Evolutionary conservation across 345 rosid species (phyloP).

Genomic region (Linum usitatissimum): DNA sequence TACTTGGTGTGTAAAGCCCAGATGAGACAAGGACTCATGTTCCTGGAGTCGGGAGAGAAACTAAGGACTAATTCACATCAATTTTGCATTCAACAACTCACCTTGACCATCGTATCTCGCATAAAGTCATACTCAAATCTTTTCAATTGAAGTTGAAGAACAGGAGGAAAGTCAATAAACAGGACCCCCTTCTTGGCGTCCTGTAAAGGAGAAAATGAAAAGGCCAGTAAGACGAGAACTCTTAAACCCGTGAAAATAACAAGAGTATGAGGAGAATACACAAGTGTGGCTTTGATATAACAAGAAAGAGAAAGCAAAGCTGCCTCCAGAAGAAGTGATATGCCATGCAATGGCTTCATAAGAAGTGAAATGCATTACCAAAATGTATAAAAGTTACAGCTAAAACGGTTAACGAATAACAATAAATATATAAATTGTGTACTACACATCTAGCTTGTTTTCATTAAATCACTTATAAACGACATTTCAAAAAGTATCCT

Average conservation of each 20-base stretch:
- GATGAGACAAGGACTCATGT: background rate
- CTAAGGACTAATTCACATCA: background rate
- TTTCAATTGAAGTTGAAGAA: slow-evolving; percentile 92
- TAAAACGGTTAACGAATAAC: no score
- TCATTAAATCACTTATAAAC: background rate
- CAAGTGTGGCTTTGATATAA: background rate
- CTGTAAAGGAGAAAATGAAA: slow-evolving; percentile 25
- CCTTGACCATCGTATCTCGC: slow-evolving; percentile 96
- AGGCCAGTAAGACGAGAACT: background rate
- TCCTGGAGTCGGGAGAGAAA: background rate
- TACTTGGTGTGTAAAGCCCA: background rate
- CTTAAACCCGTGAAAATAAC: background rate
- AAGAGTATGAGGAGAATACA: background rate
- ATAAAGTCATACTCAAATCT: slow-evolving; percentile 91
- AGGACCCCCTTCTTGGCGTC: slow-evolving; percentile 91
- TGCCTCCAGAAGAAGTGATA: no score
- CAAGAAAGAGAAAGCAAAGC: no score
- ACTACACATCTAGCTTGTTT: background rate
- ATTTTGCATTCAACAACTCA: slow-evolving; percentile 18
- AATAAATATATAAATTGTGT: background rate
- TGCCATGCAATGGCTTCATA: no score
- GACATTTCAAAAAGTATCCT: slow-evolving; percentile 11
- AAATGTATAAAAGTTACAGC: background rate
- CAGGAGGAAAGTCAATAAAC: slow-evolving; percentile 91
- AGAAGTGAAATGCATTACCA: background rate